phyloP scores from a whole-genome alignment of 2,329 filamentous ascomycete genomes.

The Sclerotinia trifoliorum region DNA sequence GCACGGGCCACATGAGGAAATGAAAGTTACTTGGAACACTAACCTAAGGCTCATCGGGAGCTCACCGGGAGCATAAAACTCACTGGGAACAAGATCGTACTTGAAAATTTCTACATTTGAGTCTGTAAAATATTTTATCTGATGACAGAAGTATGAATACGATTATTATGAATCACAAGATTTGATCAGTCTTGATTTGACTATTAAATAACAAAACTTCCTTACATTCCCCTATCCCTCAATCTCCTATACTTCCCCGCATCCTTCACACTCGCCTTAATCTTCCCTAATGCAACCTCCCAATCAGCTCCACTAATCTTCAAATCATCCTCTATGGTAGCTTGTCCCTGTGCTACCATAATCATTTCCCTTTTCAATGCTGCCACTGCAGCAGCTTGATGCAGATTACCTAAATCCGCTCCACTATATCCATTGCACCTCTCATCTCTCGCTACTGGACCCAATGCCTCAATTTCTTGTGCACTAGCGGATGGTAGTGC shows the following conservation, averaged over 20 bases:
- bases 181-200: background rate
- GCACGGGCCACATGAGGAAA: background rate
- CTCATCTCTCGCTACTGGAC: constrained; percentile 61
- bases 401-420: constrained; percentile 59
- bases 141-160: no score
- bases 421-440: constrained; percentile 76
- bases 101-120: no score
- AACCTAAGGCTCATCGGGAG: background rate
- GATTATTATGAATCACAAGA: background rate
- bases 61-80: background rate
- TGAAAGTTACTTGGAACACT: background rate
- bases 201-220: background rate
- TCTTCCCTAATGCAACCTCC: constrained; percentile 39
- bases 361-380: constrained; percentile 39
- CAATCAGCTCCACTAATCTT: constrained; percentile 38
- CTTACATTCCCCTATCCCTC: constrained; percentile 41
- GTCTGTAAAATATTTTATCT: no score
- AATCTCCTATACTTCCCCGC: constrained; percentile 40
- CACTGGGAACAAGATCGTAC: background rate
- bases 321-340: constrained; percentile 26
- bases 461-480: constrained; percentile 54
- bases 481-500: constrained; percentile 52
- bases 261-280: constrained; percentile 41
- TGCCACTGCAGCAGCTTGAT: constrained; percentile 40
- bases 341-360: constrained; percentile 21